Conservation (phyloP, 345 rosid species). For the Anacardium occidentale region DNA sequence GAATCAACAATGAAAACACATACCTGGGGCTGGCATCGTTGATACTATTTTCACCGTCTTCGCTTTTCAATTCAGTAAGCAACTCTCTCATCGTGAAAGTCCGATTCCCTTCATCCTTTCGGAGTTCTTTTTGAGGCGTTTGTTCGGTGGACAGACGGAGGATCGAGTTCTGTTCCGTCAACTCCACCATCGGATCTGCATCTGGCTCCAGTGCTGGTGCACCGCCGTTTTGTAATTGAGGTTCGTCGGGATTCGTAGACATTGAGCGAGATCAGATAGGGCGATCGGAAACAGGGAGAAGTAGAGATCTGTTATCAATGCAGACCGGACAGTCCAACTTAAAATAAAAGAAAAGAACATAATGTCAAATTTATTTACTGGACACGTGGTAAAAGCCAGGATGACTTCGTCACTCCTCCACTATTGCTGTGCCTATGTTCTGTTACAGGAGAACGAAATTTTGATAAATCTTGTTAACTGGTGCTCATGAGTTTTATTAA, state of each 20-base stretch:
- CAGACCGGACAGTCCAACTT: background rate
- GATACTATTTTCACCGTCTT: slow-evolving; percentile 54
- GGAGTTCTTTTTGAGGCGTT: slow-evolving; percentile 29
- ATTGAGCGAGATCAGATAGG: slow-evolving; percentile 20
- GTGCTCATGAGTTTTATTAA: too few species aligned
- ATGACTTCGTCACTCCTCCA: too few species aligned
- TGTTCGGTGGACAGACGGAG: slow-evolving; percentile 30
- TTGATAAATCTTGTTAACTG: too few species aligned
- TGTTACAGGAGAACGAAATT: too few species aligned
- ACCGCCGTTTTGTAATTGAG: slow-evolving; percentile 46
- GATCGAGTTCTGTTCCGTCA: slow-evolving; percentile 36
- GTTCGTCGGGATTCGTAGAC: slow-evolving; percentile 43
- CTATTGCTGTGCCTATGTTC: too few species aligned
- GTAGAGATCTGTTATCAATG: slow-evolving; percentile 11
- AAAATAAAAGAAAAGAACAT: background rate
- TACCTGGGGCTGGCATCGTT: slow-evolving; percentile 59
- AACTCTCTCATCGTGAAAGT: slow-evolving; percentile 90
- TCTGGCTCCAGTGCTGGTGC: slow-evolving; percentile 19
- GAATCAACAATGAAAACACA: slow-evolving; percentile 6
- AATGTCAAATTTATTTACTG: background rate
- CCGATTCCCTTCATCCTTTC: slow-evolving; percentile 59
- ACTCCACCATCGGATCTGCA: slow-evolving; percentile 45
- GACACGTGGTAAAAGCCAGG: background rate
- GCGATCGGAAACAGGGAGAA: background rate
- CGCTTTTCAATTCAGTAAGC: slow-evolving; percentile 70